Percentiles rank a stretch among this genome's conserved stretches.
Evolutionary conservation across 495 filamentous ascomycete genomes (phyloP).

Genomic region (Usnea hakonensis): DNA sequence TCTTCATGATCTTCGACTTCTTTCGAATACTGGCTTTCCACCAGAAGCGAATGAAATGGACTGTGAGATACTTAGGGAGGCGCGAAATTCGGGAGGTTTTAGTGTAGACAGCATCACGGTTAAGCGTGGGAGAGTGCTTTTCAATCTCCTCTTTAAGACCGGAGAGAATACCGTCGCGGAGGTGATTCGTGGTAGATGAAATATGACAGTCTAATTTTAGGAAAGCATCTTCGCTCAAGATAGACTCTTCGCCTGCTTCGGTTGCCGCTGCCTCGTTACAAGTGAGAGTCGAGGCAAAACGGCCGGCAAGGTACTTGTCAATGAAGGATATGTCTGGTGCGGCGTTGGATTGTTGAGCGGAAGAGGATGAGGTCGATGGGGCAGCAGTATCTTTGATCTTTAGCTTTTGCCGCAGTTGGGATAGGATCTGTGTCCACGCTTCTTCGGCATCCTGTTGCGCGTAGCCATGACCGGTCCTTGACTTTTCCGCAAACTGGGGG

Average conservation of each 20-base stretch:
- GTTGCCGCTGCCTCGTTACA: conserved; percentile 75
- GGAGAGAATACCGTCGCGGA: conserved; percentile 75
- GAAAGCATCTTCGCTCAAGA: conserved; percentile 62
- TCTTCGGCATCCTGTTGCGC: conserved; percentile 98
- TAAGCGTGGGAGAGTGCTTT: conserved; percentile 74
- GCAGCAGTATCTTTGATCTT: conserved; percentile 47
- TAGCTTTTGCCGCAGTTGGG: conserved; percentile 74
- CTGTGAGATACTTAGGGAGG: conserved; percentile 87
- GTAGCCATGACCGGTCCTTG: conserved; percentile 71
- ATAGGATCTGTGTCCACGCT: conserved; percentile 92
- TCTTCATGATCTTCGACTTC: conserved; percentile 99
- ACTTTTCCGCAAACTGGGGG: conserved; percentile 89
- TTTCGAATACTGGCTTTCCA: conserved; percentile 92
- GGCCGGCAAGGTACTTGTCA: conserved; percentile 81
- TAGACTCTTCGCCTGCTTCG: conserved; percentile 67
- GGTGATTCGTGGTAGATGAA: conserved; percentile 71
- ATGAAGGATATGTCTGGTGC: conserved; percentile 61
- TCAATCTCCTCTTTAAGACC: conserved; percentile 83
- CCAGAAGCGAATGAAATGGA: conserved; percentile 97
- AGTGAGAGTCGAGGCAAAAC: conserved; percentile 64
- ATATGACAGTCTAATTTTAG: conserved; percentile 96
- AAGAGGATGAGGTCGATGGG: conserved; percentile 3
- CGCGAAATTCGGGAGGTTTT: conserved; percentile 83
- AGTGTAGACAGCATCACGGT: conserved; percentile 72
- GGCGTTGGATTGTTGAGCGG: conserved; percentile 33